phyloP scores from a whole-genome alignment of 495 filamentous ascomycete species.

The Xylaria flabelliformis region DNA sequence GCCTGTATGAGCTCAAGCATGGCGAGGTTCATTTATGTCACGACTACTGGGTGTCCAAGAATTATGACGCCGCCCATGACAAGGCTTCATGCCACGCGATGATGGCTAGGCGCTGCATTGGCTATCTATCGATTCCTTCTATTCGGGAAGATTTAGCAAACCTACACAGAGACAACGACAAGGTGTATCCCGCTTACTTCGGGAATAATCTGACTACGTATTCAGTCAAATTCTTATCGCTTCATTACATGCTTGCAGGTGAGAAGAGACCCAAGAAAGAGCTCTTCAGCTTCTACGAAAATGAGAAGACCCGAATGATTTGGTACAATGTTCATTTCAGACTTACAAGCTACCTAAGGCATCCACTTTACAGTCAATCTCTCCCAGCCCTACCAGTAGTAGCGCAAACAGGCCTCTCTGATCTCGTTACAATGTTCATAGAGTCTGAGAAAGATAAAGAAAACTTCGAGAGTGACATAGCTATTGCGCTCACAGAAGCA shows the following conservation, averaged over 20 bases:
- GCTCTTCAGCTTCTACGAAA: background rate
- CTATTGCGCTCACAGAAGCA: background rate
- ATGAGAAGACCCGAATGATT: background rate
- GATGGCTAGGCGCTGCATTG: slow-evolving; percentile 1
- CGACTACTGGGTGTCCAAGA: background rate
- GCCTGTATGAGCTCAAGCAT: background rate
- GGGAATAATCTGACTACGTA: slow-evolving; percentile 1
- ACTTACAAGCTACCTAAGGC: background rate
- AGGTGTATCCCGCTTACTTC: background rate
- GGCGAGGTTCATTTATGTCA: background rate
- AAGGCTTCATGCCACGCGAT: background rate
- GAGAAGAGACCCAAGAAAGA: background rate
- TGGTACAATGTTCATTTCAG: slow-evolving; percentile 1
- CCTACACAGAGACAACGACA: background rate
- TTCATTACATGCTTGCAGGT: background rate
- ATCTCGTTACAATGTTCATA: background rate
- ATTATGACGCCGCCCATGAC: background rate
- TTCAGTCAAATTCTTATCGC: background rate
- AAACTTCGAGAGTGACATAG: background rate
- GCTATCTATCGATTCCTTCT: background rate
- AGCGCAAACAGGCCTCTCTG: background rate
- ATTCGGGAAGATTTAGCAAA: background rate
- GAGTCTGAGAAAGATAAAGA: background rate
- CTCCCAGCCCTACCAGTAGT: background rate
- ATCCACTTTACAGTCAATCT: background rate